A percentile compares a stretch with the other conserved stretches of the same genome.
Evolutionary conservation across 2,329 filamentous ascomycete genomes (phyloP).

Genomic region (Taxawa tesnikishii): DNA sequence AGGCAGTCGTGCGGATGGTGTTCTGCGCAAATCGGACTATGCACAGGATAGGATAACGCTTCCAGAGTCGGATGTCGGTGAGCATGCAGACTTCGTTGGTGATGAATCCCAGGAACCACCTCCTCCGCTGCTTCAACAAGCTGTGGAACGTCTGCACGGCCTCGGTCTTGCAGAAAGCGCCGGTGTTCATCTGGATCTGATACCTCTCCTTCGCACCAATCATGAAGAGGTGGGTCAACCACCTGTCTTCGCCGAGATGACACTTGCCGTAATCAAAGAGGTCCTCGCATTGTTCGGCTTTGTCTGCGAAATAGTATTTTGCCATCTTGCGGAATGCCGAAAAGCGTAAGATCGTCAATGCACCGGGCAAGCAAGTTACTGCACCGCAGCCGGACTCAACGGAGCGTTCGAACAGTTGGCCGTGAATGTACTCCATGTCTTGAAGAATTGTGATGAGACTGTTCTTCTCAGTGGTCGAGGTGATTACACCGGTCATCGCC

Average conservation of each 20-base stretch:
- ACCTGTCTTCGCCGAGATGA: conserved; percentile 88
- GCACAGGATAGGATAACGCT: conserved; percentile 74
- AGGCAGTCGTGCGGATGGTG: conserved; percentile 84
- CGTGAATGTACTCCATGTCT: conserved; percentile 97
- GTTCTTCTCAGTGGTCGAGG: conserved; percentile 79
- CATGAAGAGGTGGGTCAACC: conserved; percentile 98
- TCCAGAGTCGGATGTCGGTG: conserved; percentile 87
- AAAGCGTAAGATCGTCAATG: conserved; percentile 90
- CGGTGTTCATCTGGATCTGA: conserved; percentile 96
- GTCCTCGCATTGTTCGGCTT: conserved; percentile 88
- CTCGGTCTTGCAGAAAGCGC: conserved; percentile 96
- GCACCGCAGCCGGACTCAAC: conserved; percentile 90
- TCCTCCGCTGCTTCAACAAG: conserved; percentile 82
- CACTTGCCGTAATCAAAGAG: conserved; percentile 95
- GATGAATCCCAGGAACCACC: conserved; percentile 96
- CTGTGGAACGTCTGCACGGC: conserved; percentile 80
- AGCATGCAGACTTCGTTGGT: conserved; percentile 98
- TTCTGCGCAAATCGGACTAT: conserved; percentile 89
- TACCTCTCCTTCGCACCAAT: conserved; percentile 86
- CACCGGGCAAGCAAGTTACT: conserved; percentile 88
- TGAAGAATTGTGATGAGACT: conserved; percentile 85
- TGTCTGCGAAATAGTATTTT: conserved; percentile 96
- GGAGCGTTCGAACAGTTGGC: conserved; percentile 88
- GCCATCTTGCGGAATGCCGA: conserved; percentile 95
- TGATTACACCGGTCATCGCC: conserved; percentile 96